Evolutionary conservation across 2,329 filamentous ascomycete genomes (phyloP), one percentile per base, ranked within the genome.

Genomic region (Clarireedia monteithiana): DNA sequence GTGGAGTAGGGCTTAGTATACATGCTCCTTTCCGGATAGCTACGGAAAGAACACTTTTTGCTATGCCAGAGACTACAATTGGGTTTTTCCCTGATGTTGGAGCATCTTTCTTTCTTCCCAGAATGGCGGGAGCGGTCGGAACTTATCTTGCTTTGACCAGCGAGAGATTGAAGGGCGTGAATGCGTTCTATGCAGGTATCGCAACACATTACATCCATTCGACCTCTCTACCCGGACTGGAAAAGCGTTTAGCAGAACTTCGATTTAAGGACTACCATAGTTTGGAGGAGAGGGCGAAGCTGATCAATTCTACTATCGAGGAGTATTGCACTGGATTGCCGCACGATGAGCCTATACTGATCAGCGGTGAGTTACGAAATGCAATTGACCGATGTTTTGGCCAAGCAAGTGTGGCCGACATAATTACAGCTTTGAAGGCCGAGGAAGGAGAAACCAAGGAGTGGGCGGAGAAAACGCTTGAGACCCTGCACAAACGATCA

Each of bases 51-150:
- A 99, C 94, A 5, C 75, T 95, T 48, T 97, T 99, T 67, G 91
- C 95, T 64, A 99, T 99, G 94, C 94, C 94, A 30, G 94, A 99
- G 75, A 99, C 94, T 4, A 95, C 84, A 7, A 99, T 99, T 68
- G 94, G 94, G 40, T 96, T 97, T 78, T 99, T 99, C 79, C 94
- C 95, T 6, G 95, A 99, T 68, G 94, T 99, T 49, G 94, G 94
- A 59, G 95, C 87, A 34, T 95, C 89, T 10, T 99, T 97, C 77
- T 97, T 97, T 78, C 78, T 99, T 53, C 89, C 94, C 15, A 82
- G 91, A 60, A 84, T 99, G 78, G 84, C 95, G 66, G 94, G 94
- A 50, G 77, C 84, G 58, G 74, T 95, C 55, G 94, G 94, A 56
- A 96, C 89, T 20, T 99, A 97, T 73, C 84, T 99, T 45, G 94